These are phyloP conservation scores for Cytospora mali DNA, from an alignment of 2,329 filamentous ascomycete species.

Conservation along the genomic window DNA sequence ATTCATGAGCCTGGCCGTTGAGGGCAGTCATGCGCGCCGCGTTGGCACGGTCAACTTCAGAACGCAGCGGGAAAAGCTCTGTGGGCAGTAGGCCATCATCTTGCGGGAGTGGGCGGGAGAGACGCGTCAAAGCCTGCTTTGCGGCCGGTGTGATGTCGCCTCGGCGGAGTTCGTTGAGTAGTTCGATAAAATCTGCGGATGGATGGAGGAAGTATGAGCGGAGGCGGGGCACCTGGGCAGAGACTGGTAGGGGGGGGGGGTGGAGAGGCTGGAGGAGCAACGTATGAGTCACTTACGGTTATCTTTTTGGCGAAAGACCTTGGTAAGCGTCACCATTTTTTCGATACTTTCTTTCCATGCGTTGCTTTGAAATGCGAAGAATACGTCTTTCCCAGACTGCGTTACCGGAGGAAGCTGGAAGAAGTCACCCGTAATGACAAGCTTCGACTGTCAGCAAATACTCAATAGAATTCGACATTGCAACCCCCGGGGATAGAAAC, in stretches of 20 bases:
- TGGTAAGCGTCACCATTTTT: conserved; percentile 72
- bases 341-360: conserved; percentile 75
- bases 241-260: background rate
- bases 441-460: conserved; percentile 39
- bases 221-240: too few relatives aligned
- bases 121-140: conserved; percentile 60
- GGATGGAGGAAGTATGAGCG: background rate
- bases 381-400: conserved; percentile 58
- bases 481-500: rapidly evolving
- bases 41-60: conserved; percentile 74
- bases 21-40: conserved; percentile 62
- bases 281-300: conserved; percentile 3
- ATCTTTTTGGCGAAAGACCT: conserved; percentile 77
- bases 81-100: conserved; percentile 67
- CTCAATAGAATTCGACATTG: background rate
- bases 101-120: conserved; percentile 61
- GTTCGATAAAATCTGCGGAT: conserved; percentile 62
- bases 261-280: too few relatives aligned
- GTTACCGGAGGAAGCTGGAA: conserved; percentile 79
- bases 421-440: conserved; percentile 77
- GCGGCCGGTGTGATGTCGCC: conserved; percentile 64
- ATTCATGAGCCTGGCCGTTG: conserved; percentile 60
- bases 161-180: conserved; percentile 77
- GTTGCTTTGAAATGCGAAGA: conserved; percentile 71
- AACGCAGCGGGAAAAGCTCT: conserved; percentile 71